Percentiles rank a stretch among this genome's conserved stretches.
These are phyloP conservation scores for Gentiana straminea DNA, from an alignment of 257 asterid genomes.

Conservation along the genomic window DNA sequence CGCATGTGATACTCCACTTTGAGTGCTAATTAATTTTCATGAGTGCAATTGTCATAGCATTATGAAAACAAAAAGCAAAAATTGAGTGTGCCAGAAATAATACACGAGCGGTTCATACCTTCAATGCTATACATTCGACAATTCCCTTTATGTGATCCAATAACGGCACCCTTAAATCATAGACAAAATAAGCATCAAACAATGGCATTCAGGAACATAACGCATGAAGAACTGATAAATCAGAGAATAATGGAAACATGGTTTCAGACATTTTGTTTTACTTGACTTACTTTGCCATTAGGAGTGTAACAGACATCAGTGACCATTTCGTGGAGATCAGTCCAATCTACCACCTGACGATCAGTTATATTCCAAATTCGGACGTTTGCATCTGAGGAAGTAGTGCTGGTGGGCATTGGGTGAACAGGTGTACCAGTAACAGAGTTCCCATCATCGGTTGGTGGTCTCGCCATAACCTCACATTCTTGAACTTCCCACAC, in stretches of 20 bases:
- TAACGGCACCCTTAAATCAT: constrained; percentile 44
- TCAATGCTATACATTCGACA: constrained; percentile 26
- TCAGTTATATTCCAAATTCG: constrained; percentile 52
- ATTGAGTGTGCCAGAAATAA: no score
- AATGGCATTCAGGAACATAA: neutral
- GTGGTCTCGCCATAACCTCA: constrained; percentile 48
- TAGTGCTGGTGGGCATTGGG: constrained; percentile 51
- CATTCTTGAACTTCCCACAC: constrained; percentile 95
- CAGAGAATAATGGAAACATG: no score
- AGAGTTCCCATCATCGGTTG: constrained; percentile 31
- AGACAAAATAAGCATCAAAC: neutral
- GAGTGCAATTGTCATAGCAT: no score
- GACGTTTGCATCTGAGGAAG: constrained; percentile 48
- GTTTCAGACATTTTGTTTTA: no score
- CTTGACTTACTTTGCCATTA: constrained; percentile 62
- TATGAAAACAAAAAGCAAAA: neutral
- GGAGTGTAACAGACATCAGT: constrained; percentile 58
- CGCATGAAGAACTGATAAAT: no score
- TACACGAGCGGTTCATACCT: constrained; percentile 19
- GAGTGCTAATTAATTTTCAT: no score
- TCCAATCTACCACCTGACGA: constrained; percentile 54
- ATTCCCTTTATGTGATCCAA: constrained; percentile 36
- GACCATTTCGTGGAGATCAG: constrained; percentile 56
- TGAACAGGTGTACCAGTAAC: constrained; percentile 46
- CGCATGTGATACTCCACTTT: no score